These are phyloP conservation scores for Pseudonitzschia delicatissima DNA, from an alignment of 108 stramenopile species.

Conservation along the genomic window DNA sequence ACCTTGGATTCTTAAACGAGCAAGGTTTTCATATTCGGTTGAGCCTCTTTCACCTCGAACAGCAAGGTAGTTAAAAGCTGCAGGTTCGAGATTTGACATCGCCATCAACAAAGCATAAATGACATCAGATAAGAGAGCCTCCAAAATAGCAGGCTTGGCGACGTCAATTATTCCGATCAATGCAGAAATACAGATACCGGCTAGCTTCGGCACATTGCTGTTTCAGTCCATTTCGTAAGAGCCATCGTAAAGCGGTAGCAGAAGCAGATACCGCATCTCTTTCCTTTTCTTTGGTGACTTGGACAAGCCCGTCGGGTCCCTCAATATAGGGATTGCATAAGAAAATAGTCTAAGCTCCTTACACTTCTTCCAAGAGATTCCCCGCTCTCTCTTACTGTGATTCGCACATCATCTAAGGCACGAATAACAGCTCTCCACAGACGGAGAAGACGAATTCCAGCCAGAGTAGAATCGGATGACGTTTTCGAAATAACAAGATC, in stretches of 20 bases:
- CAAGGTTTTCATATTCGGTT: slow-evolving; percentile 58
- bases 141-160: slow-evolving; percentile 54
- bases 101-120: slow-evolving; percentile 70
- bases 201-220: slow-evolving; percentile 77
- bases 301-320: slow-evolving; percentile 2
- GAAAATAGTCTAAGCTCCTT: slow-evolving; percentile 60
- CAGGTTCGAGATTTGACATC: slow-evolving; percentile 78
- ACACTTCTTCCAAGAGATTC: slow-evolving; percentile 63
- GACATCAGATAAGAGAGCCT: slow-evolving; percentile 77
- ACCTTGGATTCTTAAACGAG: slow-evolving; percentile 59
- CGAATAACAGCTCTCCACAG: slow-evolving; percentile 69
- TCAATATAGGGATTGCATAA: slow-evolving; percentile 49
- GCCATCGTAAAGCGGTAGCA: slow-evolving; percentile 69
- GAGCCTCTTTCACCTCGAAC: slow-evolving; percentile 47
- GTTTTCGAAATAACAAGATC: slow-evolving; percentile 32
- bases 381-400: slow-evolving; percentile 67
- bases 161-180: slow-evolving; percentile 74
- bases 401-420: slow-evolving; percentile 79
- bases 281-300: slow-evolving; percentile 11
- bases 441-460: slow-evolving; percentile 63
- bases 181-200: slow-evolving; percentile 69
- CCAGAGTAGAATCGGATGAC: slow-evolving; percentile 24
- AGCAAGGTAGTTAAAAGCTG: slow-evolving; percentile 80
- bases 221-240: slow-evolving; percentile 72
- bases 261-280: slow-evolving; percentile 60